Percentiles rank a stretch among this genome's conserved stretches.
Conservation (phyloP, 805 yeast genomes). For the Metschnikowia sp. region DNA sequence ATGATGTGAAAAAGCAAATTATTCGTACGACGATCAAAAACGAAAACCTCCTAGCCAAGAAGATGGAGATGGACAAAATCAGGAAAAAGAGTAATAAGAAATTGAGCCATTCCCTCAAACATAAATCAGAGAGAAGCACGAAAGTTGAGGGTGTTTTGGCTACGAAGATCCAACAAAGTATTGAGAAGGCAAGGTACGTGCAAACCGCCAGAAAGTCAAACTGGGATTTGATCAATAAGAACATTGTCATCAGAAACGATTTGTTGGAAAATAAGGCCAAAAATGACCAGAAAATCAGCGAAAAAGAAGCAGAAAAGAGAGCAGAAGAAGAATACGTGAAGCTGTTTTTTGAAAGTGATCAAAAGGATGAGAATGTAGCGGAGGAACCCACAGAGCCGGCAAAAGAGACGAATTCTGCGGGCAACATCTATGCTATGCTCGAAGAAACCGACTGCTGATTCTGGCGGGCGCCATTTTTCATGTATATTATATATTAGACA, state of each 20-base stretch:
- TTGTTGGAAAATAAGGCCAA: conserved; percentile 4
- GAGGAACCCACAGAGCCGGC: neutral
- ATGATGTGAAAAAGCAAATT: conserved; percentile 59
- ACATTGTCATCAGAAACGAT: conserved; percentile 31
- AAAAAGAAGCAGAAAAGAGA: conserved; percentile 26
- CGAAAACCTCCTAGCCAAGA: conserved; percentile 56
- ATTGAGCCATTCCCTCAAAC: conserved; percentile 28
- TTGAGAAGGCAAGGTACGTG: conserved; percentile 59
- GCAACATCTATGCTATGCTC: conserved; percentile 35
- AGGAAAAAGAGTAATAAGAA: conserved; percentile 31
- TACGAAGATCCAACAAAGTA: conserved; percentile 61
- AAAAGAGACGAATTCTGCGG: neutral
- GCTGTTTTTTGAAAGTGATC: conserved; percentile 22
- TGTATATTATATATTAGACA: neutral
- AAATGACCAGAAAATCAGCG: conserved; percentile 12
- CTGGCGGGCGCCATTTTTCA: neutral
- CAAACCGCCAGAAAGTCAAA: conserved; percentile 62
- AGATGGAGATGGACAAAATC: conserved; percentile 42
- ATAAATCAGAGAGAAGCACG: conserved; percentile 46
- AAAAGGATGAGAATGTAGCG: neutral
- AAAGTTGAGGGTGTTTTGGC: conserved; percentile 53
- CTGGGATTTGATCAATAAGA: conserved; percentile 67
- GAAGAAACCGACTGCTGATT: conserved; percentile 30
- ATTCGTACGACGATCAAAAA: conserved; percentile 66
- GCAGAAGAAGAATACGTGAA: conserved; percentile 38